Base-by-base conservation (phyloP, 768 basidiomycete genomes). In the Tulasnella sp. region DNA sequence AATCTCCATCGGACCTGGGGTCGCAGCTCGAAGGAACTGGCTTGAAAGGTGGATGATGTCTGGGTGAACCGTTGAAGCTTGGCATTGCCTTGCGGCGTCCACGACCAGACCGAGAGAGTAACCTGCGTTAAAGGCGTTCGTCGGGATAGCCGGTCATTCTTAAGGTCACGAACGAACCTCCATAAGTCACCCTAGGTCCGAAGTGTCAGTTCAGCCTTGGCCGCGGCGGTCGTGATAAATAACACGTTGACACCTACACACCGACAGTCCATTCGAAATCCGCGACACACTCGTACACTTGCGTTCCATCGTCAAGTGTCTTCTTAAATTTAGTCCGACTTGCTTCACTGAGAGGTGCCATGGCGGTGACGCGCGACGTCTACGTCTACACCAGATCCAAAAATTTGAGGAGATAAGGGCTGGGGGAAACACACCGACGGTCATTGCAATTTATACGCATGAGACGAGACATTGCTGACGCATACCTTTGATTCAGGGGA, bases 1-100 rank as follows among this genome's bases (percentile, higher is more conserved):
- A 4, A 74, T 44, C 40, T 48, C 40, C 32, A 55, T 16, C 23
- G 73, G 18, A 7, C 73, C 48, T 20, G 48, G 37, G 48, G 46
- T 44, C 11, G 42, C 40, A 5, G 73, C 73, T 7, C 73, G 73
- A 9, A 74, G 37, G 48, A 74, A 74, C 18, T 74, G 73, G 73
- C 73, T 46, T 20, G 37, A 42, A 18, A 74, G 32, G 48, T 44
- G 42, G 16, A 74, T 44, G 23, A 44, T 35, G 32, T 74, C 73
- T 15, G 73, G 73, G 23, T 74, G 73, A 20, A 20, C 16, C 6
- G 40, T 74, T 13, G 29, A 18, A 40, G 73, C 37, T 48, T 74
- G 73, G 23, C n/a, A 18, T 18, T 74, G 40, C 13, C 32, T 32
- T 46, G 73, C 46, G 16, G 73, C 73, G n/a, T 74, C 32, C 37